A percentile compares a stretch with the other conserved stretches of the same genome.
phyloP scores from a whole-genome alignment of 2,329 filamentous ascomycete species.

The Alternaria arborescens region DNA sequence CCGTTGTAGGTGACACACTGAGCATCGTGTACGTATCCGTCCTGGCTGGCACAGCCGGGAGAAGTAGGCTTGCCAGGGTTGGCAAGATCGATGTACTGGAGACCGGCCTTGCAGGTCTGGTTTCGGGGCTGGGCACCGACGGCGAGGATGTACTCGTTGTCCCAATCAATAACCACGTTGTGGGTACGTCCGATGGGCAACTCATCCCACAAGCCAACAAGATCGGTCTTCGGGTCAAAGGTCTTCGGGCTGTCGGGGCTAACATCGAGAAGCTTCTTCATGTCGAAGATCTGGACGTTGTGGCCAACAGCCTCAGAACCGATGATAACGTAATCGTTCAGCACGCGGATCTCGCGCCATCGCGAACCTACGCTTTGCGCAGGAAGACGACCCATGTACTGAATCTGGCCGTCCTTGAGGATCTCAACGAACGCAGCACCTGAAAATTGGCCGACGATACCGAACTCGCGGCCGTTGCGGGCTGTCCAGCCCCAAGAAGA shows the following conservation, averaged over 20 bases:
- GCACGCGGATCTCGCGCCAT: conserved; percentile 62
- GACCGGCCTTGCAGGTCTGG: conserved; percentile 58
- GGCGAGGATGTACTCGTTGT: conserved; percentile 45
- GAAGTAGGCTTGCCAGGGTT: conserved; percentile 62
- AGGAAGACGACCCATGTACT: conserved; percentile 62
- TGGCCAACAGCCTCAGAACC: conserved; percentile 59
- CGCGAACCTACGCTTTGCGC: conserved; percentile 54
- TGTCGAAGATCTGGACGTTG: conserved; percentile 59
- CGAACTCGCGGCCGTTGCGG: conserved; percentile 62
- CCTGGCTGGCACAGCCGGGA: conserved; percentile 61
- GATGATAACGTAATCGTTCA: conserved; percentile 57
- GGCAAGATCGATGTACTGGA: conserved; percentile 67
- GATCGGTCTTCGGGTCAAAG: conserved; percentile 41
- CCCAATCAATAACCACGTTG: conserved; percentile 49
- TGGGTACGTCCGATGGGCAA: conserved; percentile 49
- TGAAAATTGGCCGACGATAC: conserved; percentile 62
- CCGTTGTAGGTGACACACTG: conserved; percentile 66
- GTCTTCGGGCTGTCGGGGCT: conserved; percentile 42
- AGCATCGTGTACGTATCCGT: conserved; percentile 69
- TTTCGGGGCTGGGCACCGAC: conserved; percentile 46
- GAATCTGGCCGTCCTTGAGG: conserved; percentile 58
- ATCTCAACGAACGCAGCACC: conserved; percentile 64
- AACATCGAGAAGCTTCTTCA: conserved; percentile 57
- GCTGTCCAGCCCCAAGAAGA: conserved; percentile 64
- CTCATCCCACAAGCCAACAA: conserved; percentile 37